A percentile compares a stretch with the other conserved stretches of the same genome.
Evolutionary conservation across 164 flowering plant species (phyloP).

Genomic region (Tetracentron sinense): DNA sequence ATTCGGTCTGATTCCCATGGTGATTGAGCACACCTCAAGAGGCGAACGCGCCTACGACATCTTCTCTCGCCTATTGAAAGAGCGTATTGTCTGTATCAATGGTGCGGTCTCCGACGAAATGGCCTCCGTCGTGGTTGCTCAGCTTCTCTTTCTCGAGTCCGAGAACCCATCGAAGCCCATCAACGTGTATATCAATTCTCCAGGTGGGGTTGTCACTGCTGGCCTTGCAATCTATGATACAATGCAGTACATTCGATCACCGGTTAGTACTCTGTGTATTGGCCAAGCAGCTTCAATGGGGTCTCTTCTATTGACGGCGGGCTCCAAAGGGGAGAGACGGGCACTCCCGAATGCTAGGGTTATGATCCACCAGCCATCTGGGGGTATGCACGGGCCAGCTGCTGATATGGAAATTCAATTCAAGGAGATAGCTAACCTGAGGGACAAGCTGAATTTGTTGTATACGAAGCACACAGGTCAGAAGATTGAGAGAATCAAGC

Average conservation of each 20-base stretch:
- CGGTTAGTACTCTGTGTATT: conserved; percentile 78
- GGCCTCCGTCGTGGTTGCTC: conserved; percentile 94
- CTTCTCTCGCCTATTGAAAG: conserved; percentile 94
- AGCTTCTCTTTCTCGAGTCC: conserved; percentile 87
- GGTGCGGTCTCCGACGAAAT: conserved; percentile 87
- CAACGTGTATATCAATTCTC: conserved; percentile 86
- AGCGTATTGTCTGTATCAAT: conserved; percentile 88
- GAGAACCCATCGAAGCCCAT: conserved; percentile 94
- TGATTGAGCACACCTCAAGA: conserved; percentile 84
- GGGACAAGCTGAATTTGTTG: conserved; percentile 73
- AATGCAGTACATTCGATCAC: conserved; percentile 88
- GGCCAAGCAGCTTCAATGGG: conserved; percentile 99
- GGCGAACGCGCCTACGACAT: conserved; percentile 96
- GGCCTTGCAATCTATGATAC: conserved; percentile 97
- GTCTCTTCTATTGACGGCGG: conserved; percentile 83
- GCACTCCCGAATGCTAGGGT: conserved; percentile 88
- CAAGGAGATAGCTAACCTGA: conserved; percentile 71
- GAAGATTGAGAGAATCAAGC: conserved; percentile 54
- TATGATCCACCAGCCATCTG: conserved; percentile 96
- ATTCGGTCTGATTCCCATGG: conserved; percentile 82
- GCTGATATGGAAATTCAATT: conserved; percentile 83
- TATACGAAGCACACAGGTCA: conserved; percentile 87
- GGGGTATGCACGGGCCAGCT: conserved; percentile 91
- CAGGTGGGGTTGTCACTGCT: conserved; percentile 95
- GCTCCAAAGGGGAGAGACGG: conserved; percentile 88